Evolutionary conservation across 177 flowering plant species (phyloP).

Genomic region (Vitis hybrid): DNA sequence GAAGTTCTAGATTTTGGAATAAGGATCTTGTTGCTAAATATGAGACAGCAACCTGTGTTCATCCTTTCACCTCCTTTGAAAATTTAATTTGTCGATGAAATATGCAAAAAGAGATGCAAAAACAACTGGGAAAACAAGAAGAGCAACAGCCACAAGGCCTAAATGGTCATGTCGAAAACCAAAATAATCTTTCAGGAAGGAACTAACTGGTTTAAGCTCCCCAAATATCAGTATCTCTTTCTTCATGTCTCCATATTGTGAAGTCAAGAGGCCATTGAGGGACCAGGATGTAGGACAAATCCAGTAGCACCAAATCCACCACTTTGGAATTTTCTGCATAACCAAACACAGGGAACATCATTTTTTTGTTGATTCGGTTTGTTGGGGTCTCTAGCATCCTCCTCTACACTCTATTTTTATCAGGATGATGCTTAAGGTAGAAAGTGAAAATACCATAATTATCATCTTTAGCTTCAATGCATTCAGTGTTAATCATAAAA

Average conservation of each 20-base stretch:
- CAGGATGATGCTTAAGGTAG: background rate
- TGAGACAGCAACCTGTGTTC: no score
- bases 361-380: background rate
- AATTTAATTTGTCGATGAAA: conserved; percentile 37
- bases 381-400: background rate
- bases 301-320: conserved; percentile 66
- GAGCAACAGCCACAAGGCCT: conserved; percentile 39
- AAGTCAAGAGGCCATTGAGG: conserved; percentile 40
- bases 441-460: background rate
- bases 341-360: background rate
- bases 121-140: conserved; percentile 31
- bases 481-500: no score
- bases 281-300: conserved; percentile 52
- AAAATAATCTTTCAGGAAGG: conserved; percentile 41
- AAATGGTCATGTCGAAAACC: conserved; percentile 39
- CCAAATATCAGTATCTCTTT: conserved; percentile 33
- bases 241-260: conserved; percentile 51
- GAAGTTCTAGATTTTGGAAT: no score
- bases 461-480: no score
- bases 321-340: conserved; percentile 49
- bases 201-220: conserved; percentile 20
- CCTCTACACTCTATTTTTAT: background rate
- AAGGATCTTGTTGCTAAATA: no score
- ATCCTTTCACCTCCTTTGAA: conserved; percentile 33
- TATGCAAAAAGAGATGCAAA: conserved; percentile 45